Base-by-base conservation (phyloP, 306 rosid genomes). In the Vigna radiata region DNA sequence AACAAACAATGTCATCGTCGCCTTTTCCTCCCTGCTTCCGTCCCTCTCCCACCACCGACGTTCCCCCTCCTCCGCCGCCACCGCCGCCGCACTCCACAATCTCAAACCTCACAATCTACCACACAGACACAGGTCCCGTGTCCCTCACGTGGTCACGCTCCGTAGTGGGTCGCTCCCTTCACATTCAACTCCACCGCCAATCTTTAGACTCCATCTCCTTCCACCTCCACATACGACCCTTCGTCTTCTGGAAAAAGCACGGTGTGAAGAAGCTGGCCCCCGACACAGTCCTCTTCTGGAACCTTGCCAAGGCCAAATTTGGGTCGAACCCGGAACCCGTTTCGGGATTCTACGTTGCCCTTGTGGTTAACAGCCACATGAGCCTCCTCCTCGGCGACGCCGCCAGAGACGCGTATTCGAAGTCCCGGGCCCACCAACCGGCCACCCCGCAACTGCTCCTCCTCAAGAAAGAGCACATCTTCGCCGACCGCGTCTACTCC, bases 101-200 rank as follows among this genome's bases (percentile, higher is more conserved):
- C 81, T 81, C 98, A 12, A 88, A 92, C 73, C 89, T 95, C 46
- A 79, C 96, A 25, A 86, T 95, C 61, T 95, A 89, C 91, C 88
- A 92, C 79, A 92, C 99, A 13, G 83, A 85, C 66, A 52, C 78
- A 31, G 99, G 97, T 11, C 69, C 86, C 6, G 87, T 95, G 29
- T 86, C 97, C 8, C 82, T 92, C 8, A 90, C 97, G 0, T 95
- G 99, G 99, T 92, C 98, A 1, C 96, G 96, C 69, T 88, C 97
- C 78, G 83, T 92, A 61, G 68, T 95, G 0, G 91, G 97, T 18
- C 97, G 95, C 46, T 90, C 97, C 39, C 96, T 95, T 79, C 96
- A 88, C 74, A 79, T 95, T 50, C 78, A 85, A 46, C 88, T 90
- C 50, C 89, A 86, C 21, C 83, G 80, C 50, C 85, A 82, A 36